These are phyloP conservation scores for Capsicum chinense DNA, from an alignment of 257 asterid genomes.

Conservation along the genomic window DNA sequence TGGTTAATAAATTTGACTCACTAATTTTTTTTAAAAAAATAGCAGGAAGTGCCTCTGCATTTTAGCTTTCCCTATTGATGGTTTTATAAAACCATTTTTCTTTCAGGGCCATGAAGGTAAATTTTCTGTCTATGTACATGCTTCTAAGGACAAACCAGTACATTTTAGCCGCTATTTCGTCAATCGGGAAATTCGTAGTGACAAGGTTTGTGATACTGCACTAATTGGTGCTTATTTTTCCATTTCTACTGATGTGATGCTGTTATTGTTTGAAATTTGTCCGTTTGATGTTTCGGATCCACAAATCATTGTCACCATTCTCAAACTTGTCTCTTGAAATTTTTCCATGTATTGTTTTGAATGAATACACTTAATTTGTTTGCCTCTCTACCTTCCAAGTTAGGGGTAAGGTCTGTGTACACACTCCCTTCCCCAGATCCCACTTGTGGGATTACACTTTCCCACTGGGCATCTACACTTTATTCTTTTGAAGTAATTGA, in stretches of 20 bases:
- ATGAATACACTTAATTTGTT: background rate
- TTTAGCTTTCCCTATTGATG: constrained; percentile 18
- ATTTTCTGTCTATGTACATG: constrained; percentile 96
- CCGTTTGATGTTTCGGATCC: constrained; percentile 11
- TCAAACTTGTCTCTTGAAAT: constrained; percentile 1
- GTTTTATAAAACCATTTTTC: background rate
- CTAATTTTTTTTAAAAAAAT: background rate
- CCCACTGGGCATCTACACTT: background rate
- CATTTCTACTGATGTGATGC: background rate
- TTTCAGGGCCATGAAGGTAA: constrained; percentile 95
- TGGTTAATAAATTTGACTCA: background rate
- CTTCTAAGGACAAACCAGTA: constrained; percentile 87
- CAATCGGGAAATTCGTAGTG: constrained; percentile 91
- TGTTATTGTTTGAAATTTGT: background rate
- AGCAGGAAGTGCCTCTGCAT: constrained; percentile 7
- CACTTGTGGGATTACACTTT: too few relatives aligned
- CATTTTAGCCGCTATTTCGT: constrained; percentile 97
- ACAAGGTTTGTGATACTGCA: constrained; percentile 62
- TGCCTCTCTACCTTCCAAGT: background rate
- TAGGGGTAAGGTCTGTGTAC: too few relatives aligned
- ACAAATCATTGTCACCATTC: background rate
- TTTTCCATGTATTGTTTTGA: background rate
- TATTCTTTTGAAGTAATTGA: constrained; percentile 12
- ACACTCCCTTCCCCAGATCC: too few relatives aligned
- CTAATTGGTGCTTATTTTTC: background rate